Conservation (phyloP, 164 flowering plant species). For the Chloranthus sessilifolius region DNA sequence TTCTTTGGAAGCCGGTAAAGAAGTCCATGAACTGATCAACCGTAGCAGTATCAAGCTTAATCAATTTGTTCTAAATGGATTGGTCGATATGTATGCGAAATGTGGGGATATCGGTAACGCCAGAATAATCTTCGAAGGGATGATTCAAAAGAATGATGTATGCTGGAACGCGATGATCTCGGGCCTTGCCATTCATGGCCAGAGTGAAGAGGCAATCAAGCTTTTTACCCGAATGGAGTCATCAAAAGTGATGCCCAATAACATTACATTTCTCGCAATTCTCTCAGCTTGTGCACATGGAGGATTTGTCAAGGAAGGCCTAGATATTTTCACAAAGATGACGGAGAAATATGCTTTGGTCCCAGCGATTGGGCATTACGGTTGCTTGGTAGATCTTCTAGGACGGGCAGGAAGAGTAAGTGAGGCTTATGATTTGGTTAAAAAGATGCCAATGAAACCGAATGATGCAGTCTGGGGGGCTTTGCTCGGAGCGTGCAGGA, state of each 20-base stretch:
- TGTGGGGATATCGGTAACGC: slow-evolving; percentile 63
- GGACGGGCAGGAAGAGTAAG: slow-evolving; percentile 61
- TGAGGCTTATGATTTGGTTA: slow-evolving; percentile 56
- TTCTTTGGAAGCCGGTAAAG: slow-evolving; percentile 45
- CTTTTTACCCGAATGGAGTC: slow-evolving; percentile 52
- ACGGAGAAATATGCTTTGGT: slow-evolving; percentile 34
- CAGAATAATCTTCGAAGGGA: slow-evolving; percentile 40
- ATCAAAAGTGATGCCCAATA: slow-evolving; percentile 41
- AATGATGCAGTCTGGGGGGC: slow-evolving; percentile 64
- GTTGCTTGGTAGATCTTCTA: slow-evolving; percentile 66
- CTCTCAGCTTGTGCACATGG: slow-evolving; percentile 77
- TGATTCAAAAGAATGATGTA: slow-evolving; percentile 28
- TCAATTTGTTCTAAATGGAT: slow-evolving; percentile 55
- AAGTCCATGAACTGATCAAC: slow-evolving; percentile 38
- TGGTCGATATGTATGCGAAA: slow-evolving; percentile 84
- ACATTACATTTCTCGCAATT: slow-evolving; percentile 48
- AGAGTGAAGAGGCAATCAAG: slow-evolving; percentile 46
- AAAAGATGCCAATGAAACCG: slow-evolving; percentile 58
- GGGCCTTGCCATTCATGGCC: slow-evolving; percentile 62
- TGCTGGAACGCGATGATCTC: slow-evolving; percentile 83
- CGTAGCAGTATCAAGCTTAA: slow-evolving; percentile 36
- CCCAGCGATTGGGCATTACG: slow-evolving; percentile 53
- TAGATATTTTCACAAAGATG: slow-evolving; percentile 55
- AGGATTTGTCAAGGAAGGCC: slow-evolving; percentile 53
- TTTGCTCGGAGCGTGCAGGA: slow-evolving; percentile 63